Conservation (phyloP, 2,329 filamentous ascomycete species). For the Colletotrichum limetticola region DNA sequence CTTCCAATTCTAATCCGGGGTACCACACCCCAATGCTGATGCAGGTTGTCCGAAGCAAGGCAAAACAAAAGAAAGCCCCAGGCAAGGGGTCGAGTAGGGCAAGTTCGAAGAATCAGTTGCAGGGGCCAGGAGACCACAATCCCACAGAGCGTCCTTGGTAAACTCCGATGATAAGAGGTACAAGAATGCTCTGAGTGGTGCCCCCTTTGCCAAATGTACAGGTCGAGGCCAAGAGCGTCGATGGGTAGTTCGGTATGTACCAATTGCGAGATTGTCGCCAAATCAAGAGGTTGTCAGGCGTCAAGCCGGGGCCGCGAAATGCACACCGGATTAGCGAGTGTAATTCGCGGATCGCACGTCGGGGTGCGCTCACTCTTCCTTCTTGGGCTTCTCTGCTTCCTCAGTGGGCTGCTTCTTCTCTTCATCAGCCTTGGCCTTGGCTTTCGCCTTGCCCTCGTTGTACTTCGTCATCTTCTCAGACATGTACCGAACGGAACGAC, state of each 20-base stretch:
- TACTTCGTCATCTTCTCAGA: constrained; percentile 83
- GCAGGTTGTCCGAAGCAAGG: neutral
- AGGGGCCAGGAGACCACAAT: neutral
- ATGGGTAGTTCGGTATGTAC: constrained; percentile 1
- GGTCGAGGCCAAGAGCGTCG: neutral
- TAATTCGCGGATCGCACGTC: neutral
- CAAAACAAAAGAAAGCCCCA: constrained; percentile 20
- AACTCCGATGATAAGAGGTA: neutral
- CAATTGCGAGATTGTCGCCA: neutral
- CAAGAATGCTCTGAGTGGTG: neutral
- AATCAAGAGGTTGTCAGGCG: neutral
- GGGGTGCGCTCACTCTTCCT: neutral
- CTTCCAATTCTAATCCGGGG: constrained; percentile 3
- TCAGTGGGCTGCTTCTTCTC: constrained; percentile 33
- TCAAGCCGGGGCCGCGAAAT: neutral
- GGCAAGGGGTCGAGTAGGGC: neutral
- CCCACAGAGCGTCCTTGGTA: accelerated
- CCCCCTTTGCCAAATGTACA: constrained; percentile 12
- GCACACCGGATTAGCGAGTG: neutral
- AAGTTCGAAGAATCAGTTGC: neutral
- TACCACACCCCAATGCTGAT: constrained; percentile 15
- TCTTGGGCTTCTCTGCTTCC: constrained; percentile 4
- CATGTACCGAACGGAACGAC: constrained; percentile 78
- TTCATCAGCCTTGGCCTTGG: constrained; percentile 41
- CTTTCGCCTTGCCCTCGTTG: constrained; percentile 53